Evolutionary conservation across 495 filamentous ascomycete genomes (phyloP).

Genomic region (Chaetomium cochliodes): DNA sequence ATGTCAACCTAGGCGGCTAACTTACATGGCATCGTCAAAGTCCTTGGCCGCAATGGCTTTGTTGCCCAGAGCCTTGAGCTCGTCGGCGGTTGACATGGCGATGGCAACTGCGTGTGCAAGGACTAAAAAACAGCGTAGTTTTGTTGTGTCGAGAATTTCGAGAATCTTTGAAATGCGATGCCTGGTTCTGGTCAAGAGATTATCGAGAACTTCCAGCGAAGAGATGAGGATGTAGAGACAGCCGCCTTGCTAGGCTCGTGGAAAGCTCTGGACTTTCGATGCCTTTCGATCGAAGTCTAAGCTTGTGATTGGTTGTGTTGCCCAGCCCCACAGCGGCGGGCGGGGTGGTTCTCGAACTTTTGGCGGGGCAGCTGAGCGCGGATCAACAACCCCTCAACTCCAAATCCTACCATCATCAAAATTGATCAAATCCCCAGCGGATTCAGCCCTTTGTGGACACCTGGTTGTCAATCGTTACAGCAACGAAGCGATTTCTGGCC

Average conservation of each 20-base stretch:
- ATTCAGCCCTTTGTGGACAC: neutral
- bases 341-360: slow-evolving; percentile 16
- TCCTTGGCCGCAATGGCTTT: slow-evolving; percentile 96
- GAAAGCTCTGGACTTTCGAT: slow-evolving; percentile 41
- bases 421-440: neutral
- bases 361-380: slow-evolving; percentile 17
- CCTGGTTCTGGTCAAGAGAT: neutral
- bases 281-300: slow-evolving; percentile 34
- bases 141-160: neutral
- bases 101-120: neutral
- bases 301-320: slow-evolving; percentile 27
- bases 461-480: slow-evolving; percentile 3
- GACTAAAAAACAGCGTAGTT: neutral
- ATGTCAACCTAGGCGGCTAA: slow-evolving; percentile 23
- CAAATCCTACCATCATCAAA: slow-evolving; percentile 6
- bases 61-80: slow-evolving; percentile 94
- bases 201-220: slow-evolving; percentile 8
- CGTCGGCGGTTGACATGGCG: slow-evolving; percentile 53
- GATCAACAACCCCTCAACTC: slow-evolving; percentile 22
- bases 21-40: slow-evolving; percentile 92
- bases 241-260: slow-evolving; percentile 22
- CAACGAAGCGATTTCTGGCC: too few relatives aligned
- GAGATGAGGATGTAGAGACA: slow-evolving; percentile 20
- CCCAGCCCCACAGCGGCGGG: slow-evolving; percentile 24
- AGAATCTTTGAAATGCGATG: neutral